A percentile compares a stretch with the other conserved stretches of the same genome.
These are phyloP conservation scores for Sclerotiophoma versabilis DNA, from an alignment of 2,329 filamentous ascomycete species.

Conservation along the genomic window DNA sequence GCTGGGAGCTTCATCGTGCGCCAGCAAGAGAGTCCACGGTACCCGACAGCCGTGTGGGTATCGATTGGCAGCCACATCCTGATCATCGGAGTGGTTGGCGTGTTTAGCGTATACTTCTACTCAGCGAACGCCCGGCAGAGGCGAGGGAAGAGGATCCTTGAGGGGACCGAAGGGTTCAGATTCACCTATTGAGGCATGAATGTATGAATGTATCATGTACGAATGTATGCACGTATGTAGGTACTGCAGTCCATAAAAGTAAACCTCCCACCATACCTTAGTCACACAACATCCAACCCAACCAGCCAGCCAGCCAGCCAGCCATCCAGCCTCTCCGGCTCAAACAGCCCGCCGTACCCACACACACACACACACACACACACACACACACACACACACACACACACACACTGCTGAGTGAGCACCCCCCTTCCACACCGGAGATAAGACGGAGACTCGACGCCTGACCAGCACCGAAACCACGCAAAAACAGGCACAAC, in stretches of 20 bases:
- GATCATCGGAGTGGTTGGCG: slow-evolving; percentile 61
- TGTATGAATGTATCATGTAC: too few relatives aligned
- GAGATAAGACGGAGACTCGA: neutral
- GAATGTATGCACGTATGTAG: too few relatives aligned
- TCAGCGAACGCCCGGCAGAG: slow-evolving; percentile 58
- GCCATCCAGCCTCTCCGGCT: too few relatives aligned
- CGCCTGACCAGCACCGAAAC: too few relatives aligned
- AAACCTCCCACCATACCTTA: too few relatives aligned
- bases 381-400: too few relatives aligned
- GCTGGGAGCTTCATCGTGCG: slow-evolving; percentile 72
- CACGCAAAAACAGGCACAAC: neutral
- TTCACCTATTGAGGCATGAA: slow-evolving; percentile 58
- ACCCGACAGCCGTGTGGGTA: slow-evolving; percentile 71
- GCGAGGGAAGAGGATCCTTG: slow-evolving; percentile 58
- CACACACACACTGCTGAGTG: neutral
- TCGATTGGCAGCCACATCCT: slow-evolving; percentile 67
- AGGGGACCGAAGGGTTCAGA: slow-evolving; percentile 57
- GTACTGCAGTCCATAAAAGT: too few relatives aligned
- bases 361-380: too few relatives aligned
- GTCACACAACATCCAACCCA: too few relatives aligned
- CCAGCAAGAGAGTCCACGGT: slow-evolving; percentile 66
- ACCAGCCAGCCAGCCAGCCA: too few relatives aligned
- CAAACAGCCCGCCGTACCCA: neutral
- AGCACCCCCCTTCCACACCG: neutral
- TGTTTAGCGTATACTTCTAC: slow-evolving; percentile 63